Percentiles rank a stretch among this genome's conserved stretches.
Conservation (phyloP, 306 rosid species). For the Trifolium pratense region DNA sequence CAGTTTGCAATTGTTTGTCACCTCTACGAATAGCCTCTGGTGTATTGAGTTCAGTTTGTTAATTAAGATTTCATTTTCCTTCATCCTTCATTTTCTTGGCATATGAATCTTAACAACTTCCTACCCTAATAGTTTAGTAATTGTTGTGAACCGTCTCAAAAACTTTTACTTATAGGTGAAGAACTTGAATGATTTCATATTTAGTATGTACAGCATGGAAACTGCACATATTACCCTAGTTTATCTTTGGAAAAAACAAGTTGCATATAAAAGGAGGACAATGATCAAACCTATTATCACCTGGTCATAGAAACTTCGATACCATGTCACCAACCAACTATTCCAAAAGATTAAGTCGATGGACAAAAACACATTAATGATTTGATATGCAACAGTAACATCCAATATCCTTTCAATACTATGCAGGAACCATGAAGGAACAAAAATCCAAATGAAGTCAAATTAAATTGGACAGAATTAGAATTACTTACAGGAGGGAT, state of each 20-base stretch:
- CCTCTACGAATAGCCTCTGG: not conserved
- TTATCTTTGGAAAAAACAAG: conserved; percentile 1
- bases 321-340: conserved; percentile 15
- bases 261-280: conserved; percentile 16
- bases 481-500: conserved; percentile 85
- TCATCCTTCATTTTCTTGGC: not conserved
- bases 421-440: conserved; percentile 28
- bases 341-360: conserved; percentile 7
- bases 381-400: conserved; percentile 8
- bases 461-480: conserved; percentile 39
- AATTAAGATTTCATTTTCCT: conserved; percentile 12
- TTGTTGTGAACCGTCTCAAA: conserved; percentile 7
- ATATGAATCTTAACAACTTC: not conserved
- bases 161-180: conserved; percentile 3
- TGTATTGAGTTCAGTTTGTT: not conserved
- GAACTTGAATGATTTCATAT: not conserved
- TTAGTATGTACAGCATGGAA: not conserved
- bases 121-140: conserved; percentile 5
- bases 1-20: conserved; percentile 10
- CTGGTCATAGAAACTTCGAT: conserved; percentile 12
- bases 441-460: conserved; percentile 8
- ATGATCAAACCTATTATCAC: conserved; percentile 10
- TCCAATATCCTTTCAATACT: conserved; percentile 25
- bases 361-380: conserved; percentile 12
- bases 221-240: not conserved